Evolutionary conservation across 2,329 filamentous ascomycete species (phyloP).

Genomic region (Pseudocercospora crystallina): DNA sequence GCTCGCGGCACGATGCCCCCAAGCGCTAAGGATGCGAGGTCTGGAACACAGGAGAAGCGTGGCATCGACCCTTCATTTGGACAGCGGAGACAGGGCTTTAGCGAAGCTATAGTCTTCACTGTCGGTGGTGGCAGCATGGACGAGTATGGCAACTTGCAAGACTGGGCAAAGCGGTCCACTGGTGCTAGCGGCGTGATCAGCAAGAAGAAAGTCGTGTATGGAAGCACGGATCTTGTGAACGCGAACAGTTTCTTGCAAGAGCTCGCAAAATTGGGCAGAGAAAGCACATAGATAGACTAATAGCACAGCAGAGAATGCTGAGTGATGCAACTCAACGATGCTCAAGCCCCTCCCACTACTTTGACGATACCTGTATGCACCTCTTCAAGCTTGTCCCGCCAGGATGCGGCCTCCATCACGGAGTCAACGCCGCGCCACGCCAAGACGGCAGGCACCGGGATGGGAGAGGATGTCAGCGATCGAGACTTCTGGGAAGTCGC

Average conservation of each 20-base stretch:
- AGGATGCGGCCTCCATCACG: too few species aligned
- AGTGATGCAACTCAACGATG: background rate
- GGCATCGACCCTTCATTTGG: constrained; percentile 28
- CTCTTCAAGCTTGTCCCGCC: too few species aligned
- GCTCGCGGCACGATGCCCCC: constrained; percentile 89
- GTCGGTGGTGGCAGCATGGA: constrained; percentile 94
- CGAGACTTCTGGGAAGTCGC: too few species aligned
- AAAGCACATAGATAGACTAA: constrained; percentile 43
- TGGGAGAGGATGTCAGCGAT: too few species aligned
- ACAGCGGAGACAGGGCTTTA: constrained; percentile 37
- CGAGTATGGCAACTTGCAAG: constrained; percentile 94
- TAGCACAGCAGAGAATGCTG: background rate
- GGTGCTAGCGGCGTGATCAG: constrained; percentile 55
- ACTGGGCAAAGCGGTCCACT: constrained; percentile 82
- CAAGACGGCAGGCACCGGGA: too few species aligned
- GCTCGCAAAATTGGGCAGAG: constrained; percentile 56
- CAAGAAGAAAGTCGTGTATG: constrained; percentile 85
- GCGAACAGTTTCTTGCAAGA: constrained; percentile 63
- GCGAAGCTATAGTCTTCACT: constrained; percentile 42
- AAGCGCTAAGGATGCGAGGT: constrained; percentile 54
- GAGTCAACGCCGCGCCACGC: too few species aligned
- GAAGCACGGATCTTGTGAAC: constrained; percentile 75
- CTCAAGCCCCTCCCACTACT: background rate
- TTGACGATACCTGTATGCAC: too few species aligned
- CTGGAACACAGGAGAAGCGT: constrained; percentile 38